Percentiles rank a stretch among this genome's conserved stretches.
phyloP scores from a whole-genome alignment of 2,329 filamentous ascomycete species.

The Ceratocystis harringtonii region DNA sequence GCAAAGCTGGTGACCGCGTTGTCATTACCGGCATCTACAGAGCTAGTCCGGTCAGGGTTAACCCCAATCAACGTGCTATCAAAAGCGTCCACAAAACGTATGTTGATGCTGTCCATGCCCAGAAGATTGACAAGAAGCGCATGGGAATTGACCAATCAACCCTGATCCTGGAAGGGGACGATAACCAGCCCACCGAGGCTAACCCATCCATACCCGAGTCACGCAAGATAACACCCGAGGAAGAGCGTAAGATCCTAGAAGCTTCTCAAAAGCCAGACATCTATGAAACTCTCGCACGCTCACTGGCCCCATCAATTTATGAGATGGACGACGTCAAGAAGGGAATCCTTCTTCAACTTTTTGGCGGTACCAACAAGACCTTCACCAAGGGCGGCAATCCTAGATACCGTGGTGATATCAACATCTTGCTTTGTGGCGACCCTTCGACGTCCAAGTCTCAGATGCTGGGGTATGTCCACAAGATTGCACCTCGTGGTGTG shows the following conservation, averaged over 20 bases:
- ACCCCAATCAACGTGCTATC: conserved; percentile 78
- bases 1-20: conserved; percentile 92
- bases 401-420: conserved; percentile 93
- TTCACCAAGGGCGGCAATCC: conserved; percentile 94
- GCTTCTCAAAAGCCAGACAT: conserved; percentile 71
- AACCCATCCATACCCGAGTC: conserved; percentile 37
- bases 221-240: conserved; percentile 68
- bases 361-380: conserved; percentile 94
- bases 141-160: conserved; percentile 85
- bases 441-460: conserved; percentile 96
- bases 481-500: conserved; percentile 79
- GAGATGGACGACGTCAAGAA: conserved; percentile 99
- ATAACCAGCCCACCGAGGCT: conserved; percentile 35
- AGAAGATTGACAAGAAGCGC: conserved; percentile 90
- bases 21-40: conserved; percentile 96
- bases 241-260: conserved; percentile 74
- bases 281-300: conserved; percentile 82
- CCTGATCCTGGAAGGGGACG: conserved; percentile 47
- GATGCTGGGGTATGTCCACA: conserved; percentile 85
- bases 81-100: conserved; percentile 98
- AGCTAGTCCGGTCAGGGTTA: conserved; percentile 82
- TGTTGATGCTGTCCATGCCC: conserved; percentile 85
- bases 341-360: conserved; percentile 88
- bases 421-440: conserved; percentile 89
- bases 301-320: conserved; percentile 85